Conservation (phyloP, 2,329 filamentous ascomycete species). For the Stachybotrys chlorohalonatus region DNA sequence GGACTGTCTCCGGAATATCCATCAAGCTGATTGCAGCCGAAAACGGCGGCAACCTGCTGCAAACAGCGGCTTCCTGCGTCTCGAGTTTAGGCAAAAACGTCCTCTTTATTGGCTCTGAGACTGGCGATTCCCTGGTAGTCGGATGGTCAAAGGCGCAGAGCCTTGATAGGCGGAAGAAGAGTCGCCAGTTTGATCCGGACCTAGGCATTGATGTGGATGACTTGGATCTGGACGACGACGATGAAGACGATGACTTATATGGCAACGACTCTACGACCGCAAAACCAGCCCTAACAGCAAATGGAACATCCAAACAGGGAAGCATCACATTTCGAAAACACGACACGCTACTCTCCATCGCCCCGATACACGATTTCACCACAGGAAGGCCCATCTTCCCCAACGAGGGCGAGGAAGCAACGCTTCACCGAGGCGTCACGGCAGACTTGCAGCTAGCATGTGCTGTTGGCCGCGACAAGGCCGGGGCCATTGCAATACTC, state of each 20-base stretch:
- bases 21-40: constrained; percentile 56
- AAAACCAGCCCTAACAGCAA: constrained; percentile 33
- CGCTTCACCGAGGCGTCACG: constrained; percentile 32
- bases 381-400: constrained; percentile 48
- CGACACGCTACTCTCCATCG: constrained; percentile 69
- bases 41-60: constrained; percentile 53
- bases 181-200: constrained; percentile 46
- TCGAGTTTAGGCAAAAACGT: constrained; percentile 57
- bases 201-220: constrained; percentile 41
- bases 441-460: constrained; percentile 52
- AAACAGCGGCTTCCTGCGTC: constrained; percentile 57
- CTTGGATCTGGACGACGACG: constrained; percentile 48
- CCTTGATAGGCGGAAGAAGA: constrained; percentile 56
- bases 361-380: constrained; percentile 67
- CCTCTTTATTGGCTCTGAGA: constrained; percentile 80
- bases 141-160: constrained; percentile 65
- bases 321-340: constrained; percentile 65
- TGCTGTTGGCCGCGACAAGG: constrained; percentile 54
- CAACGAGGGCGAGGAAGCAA: constrained; percentile 35
- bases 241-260: constrained; percentile 51
- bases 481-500: constrained; percentile 64
- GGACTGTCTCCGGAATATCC: constrained; percentile 81
- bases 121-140: constrained; percentile 70
- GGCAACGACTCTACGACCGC: constrained; percentile 55
- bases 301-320: constrained; percentile 40